Evolutionary conservation across 2,329 filamentous ascomycete species (phyloP), one percentile per base, ranked within the genome.

Genomic region (Colletotrichum tanaceti): DNA sequence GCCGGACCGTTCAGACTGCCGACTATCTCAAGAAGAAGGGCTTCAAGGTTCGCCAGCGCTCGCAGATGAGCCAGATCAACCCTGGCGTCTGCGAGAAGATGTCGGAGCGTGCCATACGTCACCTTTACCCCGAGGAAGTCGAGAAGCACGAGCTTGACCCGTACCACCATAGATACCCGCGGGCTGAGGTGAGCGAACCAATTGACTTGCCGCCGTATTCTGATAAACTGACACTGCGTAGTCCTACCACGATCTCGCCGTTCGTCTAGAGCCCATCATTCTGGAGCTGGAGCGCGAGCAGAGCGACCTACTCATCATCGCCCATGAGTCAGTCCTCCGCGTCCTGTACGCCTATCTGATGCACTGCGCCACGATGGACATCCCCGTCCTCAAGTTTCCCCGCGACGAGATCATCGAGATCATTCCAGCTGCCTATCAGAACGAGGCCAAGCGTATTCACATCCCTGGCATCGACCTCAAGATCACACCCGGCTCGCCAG

Each of bases 371-470:
- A 94, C 97, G 10, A 92, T 91, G 79, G 94, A 97, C 76, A 99
- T 99, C 71, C 96, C 96, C 4, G 91, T 90, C 73, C 88, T 99
- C 70, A 92, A 93, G 73, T 99, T 99, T 75, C 96, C 96, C 4
- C 92, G 96, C 50, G 91, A 99, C 77, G 94, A 99, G 78, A 98
- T 99, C 76, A 97, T 99, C 73, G 96, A 99, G 84, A 98, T 99
- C 77, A 97, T 98, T 68, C 97, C 96, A 3, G 94, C 95, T 20
- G 95, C 93, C 39, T 99, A 99, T 81, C 96, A 98, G 82, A 99
- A 99, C 77, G 92, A 96, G 79, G 93, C 95, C 22, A 96, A 93
- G 78, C 90, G 94, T 66, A 94, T 99, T 74, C 90, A 92, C 74
- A 97, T 99, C 71, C 91, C 93, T 5, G 86, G 86, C 4, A 79